Conservation (phyloP, 78 protist species). For the Bodo saltans region DNA sequence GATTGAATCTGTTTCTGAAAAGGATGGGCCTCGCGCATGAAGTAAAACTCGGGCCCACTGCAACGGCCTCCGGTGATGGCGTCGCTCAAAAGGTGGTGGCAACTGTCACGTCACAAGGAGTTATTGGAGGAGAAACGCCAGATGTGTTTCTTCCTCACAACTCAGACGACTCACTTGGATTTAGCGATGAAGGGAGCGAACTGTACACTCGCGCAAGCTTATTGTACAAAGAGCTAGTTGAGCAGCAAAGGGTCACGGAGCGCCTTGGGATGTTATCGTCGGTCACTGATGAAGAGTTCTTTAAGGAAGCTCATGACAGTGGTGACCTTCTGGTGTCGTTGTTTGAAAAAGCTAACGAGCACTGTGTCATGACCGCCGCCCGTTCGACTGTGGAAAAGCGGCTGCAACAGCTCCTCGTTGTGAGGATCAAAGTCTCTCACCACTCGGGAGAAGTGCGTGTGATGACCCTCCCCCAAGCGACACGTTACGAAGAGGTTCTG, state of each 20-base stretch:
- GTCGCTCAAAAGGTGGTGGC: background rate
- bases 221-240: background rate
- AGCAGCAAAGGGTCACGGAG: background rate
- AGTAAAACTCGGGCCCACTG: background rate
- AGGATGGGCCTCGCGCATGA: background rate
- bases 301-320: background rate
- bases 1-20: background rate
- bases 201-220: background rate
- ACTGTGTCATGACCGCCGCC: background rate
- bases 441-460: background rate
- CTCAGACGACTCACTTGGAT: background rate
- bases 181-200: background rate
- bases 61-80: too few relatives aligned
- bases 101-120: too few relatives aligned
- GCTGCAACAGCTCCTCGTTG: background rate
- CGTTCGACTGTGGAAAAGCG: background rate
- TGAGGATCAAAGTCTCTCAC: background rate
- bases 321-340: background rate
- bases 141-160: background rate
- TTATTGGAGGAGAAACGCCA: too few relatives aligned
- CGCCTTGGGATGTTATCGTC: background rate
- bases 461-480: background rate
- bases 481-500: background rate
- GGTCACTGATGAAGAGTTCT: background rate
- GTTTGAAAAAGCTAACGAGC: background rate